phyloP scores from a whole-genome alignment of 345 rosid species.

The Kandelia obovata region DNA sequence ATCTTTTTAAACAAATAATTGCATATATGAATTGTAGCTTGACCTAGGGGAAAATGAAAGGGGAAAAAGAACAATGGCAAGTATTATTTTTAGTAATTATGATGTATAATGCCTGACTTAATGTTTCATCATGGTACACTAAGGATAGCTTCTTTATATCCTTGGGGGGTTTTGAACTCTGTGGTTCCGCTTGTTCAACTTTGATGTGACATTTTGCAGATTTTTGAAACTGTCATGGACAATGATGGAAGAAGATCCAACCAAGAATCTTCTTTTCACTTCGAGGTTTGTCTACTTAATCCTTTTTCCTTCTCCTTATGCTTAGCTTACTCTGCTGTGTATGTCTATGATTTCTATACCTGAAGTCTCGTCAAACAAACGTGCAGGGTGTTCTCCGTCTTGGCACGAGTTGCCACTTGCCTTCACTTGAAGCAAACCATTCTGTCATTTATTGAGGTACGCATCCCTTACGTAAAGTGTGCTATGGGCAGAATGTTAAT shows the following conservation, averaged over 20 bases:
- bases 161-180: no score
- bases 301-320: slow-evolving; percentile 4
- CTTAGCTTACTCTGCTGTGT: neutral
- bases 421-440: slow-evolving; percentile 37
- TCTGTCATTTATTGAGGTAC: slow-evolving; percentile 39
- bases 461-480: neutral
- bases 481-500: neutral
- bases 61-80: no score
- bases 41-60: no score
- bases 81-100: no score
- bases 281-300: slow-evolving; percentile 31
- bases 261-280: slow-evolving; percentile 12
- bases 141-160: no score
- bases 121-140: no score
- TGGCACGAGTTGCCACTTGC: slow-evolving; percentile 32
- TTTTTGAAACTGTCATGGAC: slow-evolving; percentile 36
- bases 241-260: slow-evolving; percentile 18
- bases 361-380: neutral
- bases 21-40: no score
- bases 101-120: no score
- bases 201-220: slow-evolving; percentile 20
- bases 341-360: slow-evolving; percentile 2
- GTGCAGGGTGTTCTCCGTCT: slow-evolving; percentile 42
- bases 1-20: neutral
- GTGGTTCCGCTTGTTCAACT: slow-evolving; percentile 9